These are phyloP conservation scores for Backusella tuberculispora DNA, from an alignment of 192 early-diverging fungal genomes.

Conservation along the genomic window DNA sequence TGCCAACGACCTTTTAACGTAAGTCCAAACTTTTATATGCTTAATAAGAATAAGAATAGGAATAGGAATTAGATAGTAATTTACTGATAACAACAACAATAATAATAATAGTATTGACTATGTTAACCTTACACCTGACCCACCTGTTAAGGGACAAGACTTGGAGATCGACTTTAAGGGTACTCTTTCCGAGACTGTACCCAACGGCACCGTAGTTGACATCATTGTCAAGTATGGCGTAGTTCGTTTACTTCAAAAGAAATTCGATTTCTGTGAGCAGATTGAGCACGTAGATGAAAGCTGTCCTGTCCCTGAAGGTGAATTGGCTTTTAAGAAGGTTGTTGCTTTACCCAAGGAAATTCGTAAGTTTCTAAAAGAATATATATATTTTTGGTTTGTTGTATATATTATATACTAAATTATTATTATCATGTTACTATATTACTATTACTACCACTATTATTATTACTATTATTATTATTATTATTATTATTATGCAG, in stretches of 20 bases:
- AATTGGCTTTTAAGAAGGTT: constrained; percentile 41
- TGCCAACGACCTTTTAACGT: constrained; percentile 35
- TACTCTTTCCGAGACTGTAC: constrained; percentile 43
- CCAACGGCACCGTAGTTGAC: constrained; percentile 46
- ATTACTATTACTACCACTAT: no score
- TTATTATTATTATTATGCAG: neutral
- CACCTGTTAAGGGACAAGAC: constrained; percentile 50
- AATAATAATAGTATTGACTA: constrained; percentile 41
- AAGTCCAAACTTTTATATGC: neutral
- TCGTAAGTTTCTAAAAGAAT: constrained; percentile 45
- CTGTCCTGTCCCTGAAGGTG: constrained; percentile 53
- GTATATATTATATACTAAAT: neutral
- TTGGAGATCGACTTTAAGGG: constrained; percentile 52
- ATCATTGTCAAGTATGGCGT: constrained; percentile 53
- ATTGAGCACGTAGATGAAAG: constrained; percentile 48
- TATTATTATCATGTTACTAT: no score
- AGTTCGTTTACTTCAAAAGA: constrained; percentile 51
- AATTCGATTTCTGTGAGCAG: constrained; percentile 57
- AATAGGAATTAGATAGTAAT: neutral
- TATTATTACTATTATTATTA: neutral
- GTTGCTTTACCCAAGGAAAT: constrained; percentile 61
- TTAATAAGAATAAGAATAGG: neutral
- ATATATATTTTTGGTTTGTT: neutral
- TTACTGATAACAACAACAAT: neutral
- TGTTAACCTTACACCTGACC: constrained; percentile 51